Evolutionary conservation across 768 basidiomycete genomes (phyloP).

Genomic region (Hypholoma sublateritium): DNA sequence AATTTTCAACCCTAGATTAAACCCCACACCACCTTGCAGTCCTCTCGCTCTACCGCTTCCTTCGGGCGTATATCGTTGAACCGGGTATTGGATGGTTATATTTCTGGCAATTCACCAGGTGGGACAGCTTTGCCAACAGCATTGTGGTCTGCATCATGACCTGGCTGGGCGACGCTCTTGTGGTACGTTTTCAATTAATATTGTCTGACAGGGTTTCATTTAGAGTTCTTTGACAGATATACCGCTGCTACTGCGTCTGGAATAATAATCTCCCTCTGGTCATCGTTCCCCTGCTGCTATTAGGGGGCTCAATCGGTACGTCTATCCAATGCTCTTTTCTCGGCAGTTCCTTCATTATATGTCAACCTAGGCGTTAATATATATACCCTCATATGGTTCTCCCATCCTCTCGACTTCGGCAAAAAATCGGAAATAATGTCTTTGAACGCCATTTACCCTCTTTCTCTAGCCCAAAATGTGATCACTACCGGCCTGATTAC

Average conservation of each 20-base stretch:
- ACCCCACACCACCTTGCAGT: background rate
- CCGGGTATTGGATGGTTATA: slow-evolving; percentile 14
- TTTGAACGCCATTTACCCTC: slow-evolving; percentile 25
- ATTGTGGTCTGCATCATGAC: slow-evolving; percentile 19
- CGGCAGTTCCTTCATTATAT: background rate
- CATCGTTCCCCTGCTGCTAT: slow-evolving; percentile 19
- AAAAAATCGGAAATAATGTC: slow-evolving; percentile 8
- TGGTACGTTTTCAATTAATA: background rate
- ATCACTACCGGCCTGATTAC: slow-evolving; percentile 28
- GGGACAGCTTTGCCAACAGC: slow-evolving; percentile 22
- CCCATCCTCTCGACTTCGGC: slow-evolving; percentile 11
- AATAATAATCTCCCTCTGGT: slow-evolving; percentile 20
- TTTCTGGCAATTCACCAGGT: slow-evolving; percentile 17
- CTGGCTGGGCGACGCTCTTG: slow-evolving; percentile 16
- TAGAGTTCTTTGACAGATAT: slow-evolving; percentile 19
- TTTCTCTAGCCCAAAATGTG: slow-evolving; percentile 26
- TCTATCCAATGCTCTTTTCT: background rate
- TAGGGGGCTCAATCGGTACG: slow-evolving; percentile 21
- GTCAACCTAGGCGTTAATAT: slow-evolving; percentile 17
- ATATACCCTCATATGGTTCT: slow-evolving; percentile 26
- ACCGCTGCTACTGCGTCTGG: slow-evolving; percentile 30
- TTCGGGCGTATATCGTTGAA: slow-evolving; percentile 14
- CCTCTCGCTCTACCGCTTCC: slow-evolving; percentile 18
- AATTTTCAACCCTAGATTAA: background rate
- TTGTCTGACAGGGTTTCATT: background rate